Conservation (phyloP, 192 early-diverging fungal species). For the Backusella australiensis region DNA sequence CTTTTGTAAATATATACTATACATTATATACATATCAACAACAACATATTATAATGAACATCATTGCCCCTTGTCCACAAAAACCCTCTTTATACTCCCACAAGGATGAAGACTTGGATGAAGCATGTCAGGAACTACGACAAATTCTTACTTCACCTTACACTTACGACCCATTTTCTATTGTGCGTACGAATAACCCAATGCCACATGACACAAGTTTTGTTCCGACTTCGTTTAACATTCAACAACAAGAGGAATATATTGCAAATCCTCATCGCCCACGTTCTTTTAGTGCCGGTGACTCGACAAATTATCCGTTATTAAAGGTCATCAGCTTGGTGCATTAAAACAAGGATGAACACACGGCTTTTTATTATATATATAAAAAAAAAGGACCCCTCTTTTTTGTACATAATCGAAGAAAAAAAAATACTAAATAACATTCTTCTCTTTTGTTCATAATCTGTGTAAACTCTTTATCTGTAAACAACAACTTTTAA, state of each 20-base stretch:
- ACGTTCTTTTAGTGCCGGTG: conserved; percentile 14
- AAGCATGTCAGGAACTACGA: conserved; percentile 16
- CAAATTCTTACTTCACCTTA: conserved; percentile 10
- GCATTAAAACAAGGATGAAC: not conserved
- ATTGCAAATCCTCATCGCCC: not conserved
- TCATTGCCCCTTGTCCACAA: conserved; percentile 17
- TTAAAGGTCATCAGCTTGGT: not conserved
- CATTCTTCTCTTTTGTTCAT: not conserved
- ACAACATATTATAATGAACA: not conserved
- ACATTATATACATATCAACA: not conserved
- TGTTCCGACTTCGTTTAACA: not conserved
- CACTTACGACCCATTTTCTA: not conserved
- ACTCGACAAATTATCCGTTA: not conserved
- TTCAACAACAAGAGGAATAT: not conserved
- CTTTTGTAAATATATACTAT: not conserved
- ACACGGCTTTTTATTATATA: not conserved
- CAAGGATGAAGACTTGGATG: not conserved
- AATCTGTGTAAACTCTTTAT: not conserved
- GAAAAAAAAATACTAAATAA: not conserved
- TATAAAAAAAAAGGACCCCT: not conserved
- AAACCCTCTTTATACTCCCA: conserved; percentile 11
- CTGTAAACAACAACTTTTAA: not conserved
- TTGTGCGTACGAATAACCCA: conserved; percentile 14
- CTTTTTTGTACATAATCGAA: not conserved
- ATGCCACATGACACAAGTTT: conserved; percentile 17